Evolutionary conservation across 495 filamentous ascomycete species (phyloP).

Genomic region (Daldinia grandis): DNA sequence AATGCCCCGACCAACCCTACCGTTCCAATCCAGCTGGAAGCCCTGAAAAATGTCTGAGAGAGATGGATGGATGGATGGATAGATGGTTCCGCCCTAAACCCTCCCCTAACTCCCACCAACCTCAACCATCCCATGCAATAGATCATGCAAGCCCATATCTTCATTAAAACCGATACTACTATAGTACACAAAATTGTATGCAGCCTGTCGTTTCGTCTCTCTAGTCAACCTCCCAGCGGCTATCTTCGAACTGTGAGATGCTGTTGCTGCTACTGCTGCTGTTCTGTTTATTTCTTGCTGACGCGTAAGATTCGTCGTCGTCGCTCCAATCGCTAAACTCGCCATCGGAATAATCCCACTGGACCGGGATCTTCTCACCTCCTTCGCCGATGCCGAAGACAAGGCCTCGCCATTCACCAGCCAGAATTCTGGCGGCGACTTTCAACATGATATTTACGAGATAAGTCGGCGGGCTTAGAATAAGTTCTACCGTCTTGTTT

Average conservation of each 20-base stretch:
- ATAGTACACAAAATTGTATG: slow-evolving; percentile 16
- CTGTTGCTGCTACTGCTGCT: slow-evolving; percentile 29
- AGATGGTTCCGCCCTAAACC: not conserved
- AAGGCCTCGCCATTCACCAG: slow-evolving; percentile 66
- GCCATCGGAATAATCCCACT: slow-evolving; percentile 64
- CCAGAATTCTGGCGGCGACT: slow-evolving; percentile 77
- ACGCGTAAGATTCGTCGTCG: slow-evolving; percentile 29
- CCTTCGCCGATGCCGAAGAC: slow-evolving; percentile 57
- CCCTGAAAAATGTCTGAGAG: not conserved
- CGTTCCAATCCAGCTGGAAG: not conserved
- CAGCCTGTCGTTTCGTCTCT: not conserved
- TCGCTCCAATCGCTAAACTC: slow-evolving; percentile 49
- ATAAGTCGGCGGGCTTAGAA: slow-evolving; percentile 77
- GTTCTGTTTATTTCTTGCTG: slow-evolving; percentile 21
- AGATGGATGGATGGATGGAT: not conserved
- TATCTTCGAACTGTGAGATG: slow-evolving; percentile 30
- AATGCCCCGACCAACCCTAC: not conserved
- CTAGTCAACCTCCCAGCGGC: slow-evolving; percentile 49
- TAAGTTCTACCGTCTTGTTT: slow-evolving; percentile 75
- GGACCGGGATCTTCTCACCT: slow-evolving; percentile 60
- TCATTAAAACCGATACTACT: slow-evolving; percentile 20
- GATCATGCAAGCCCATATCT: slow-evolving; percentile 14
- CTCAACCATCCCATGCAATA: not conserved
- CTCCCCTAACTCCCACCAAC: not conserved
- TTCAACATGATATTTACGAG: slow-evolving; percentile 79